Conservation (phyloP, 257 asterid species). For the Hygrophila difformis region DNA sequence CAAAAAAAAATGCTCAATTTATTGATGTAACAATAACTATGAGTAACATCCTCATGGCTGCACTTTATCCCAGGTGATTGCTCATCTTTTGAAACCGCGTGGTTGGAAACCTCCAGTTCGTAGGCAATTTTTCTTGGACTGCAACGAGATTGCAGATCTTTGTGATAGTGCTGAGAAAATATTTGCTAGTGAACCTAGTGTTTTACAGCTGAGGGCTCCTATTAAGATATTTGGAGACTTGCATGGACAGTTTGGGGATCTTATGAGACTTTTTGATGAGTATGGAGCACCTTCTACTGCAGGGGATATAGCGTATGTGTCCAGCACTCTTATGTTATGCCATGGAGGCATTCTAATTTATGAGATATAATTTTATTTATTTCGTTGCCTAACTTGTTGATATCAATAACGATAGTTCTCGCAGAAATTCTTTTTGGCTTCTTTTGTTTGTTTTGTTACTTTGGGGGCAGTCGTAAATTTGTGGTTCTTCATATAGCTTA, state of each 20-base stretch:
- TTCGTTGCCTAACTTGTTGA: background rate
- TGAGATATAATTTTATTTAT: too few relatives aligned
- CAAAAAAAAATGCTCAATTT: background rate
- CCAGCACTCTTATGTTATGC: constrained; percentile 2
- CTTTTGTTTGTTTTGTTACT: too few relatives aligned
- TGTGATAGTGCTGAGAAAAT: constrained; percentile 95
- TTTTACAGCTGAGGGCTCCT: constrained; percentile 91
- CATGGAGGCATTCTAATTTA: background rate
- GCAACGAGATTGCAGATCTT: constrained; percentile 98
- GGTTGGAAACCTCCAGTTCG: constrained; percentile 99
- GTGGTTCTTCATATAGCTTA: too few relatives aligned
- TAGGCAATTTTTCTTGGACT: constrained; percentile 93
- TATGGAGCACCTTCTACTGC: constrained; percentile 99
- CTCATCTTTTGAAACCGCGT: constrained; percentile 93
- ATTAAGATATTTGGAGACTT: constrained; percentile 95
- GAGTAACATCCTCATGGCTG: constrained; percentile 12
- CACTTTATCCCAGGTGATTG: constrained; percentile 54
- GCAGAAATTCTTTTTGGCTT: background rate
- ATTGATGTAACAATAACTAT: constrained; percentile 7
- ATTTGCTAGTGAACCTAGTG: constrained; percentile 90
- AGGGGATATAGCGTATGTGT: constrained; percentile 92
- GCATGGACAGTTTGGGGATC: constrained; percentile 99
- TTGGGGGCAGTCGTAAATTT: too few relatives aligned
- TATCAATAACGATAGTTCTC: constrained; percentile 4
- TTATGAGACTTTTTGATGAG: constrained; percentile 98